Percentiles rank a stretch among this genome's conserved stretches.
Evolutionary conservation across 805 yeast genomes (phyloP).

Genomic region (Metschnikowia chrysomelidarum): DNA sequence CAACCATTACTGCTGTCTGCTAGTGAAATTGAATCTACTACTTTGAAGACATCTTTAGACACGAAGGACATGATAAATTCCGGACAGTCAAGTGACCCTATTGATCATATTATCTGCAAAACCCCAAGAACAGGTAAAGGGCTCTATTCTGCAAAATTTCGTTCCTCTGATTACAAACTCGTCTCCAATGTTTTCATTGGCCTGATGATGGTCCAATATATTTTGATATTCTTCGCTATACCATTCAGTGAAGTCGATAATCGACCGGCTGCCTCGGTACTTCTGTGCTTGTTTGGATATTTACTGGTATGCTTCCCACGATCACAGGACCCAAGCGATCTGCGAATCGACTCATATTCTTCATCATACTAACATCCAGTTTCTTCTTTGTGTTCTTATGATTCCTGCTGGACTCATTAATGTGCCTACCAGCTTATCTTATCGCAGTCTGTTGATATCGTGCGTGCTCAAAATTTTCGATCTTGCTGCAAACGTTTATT

Average conservation of each 20-base stretch:
- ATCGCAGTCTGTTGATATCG: conserved; percentile 18
- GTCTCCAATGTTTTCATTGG: conserved; percentile 12
- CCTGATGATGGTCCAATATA: conserved; percentile 28
- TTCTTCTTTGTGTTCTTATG: conserved; percentile 14
- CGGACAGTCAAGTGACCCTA: no score
- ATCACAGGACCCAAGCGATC: neutral
- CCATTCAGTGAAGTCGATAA: conserved; percentile 35
- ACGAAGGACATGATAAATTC: no score
- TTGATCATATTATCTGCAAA: no score
- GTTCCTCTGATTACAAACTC: conserved; percentile 9
- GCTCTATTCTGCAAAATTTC: no score
- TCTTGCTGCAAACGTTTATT: conserved; percentile 17
- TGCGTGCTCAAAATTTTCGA: conserved; percentile 22
- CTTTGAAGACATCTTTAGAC: no score
- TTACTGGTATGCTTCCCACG: conserved; percentile 15
- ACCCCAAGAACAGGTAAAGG: no score
- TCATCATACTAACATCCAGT: conserved; percentile 8
- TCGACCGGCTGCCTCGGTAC: conserved; percentile 28
- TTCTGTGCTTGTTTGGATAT: conserved; percentile 19
- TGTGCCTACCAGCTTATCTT: conserved; percentile 9
- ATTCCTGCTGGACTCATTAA: conserved; percentile 15
- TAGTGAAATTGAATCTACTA: no score
- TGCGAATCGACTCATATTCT: no score
- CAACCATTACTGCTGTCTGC: no score
- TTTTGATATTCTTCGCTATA: conserved; percentile 27